Evolutionary conservation across 441 rosid genomes (phyloP).

Genomic region (Capsella rubella): DNA sequence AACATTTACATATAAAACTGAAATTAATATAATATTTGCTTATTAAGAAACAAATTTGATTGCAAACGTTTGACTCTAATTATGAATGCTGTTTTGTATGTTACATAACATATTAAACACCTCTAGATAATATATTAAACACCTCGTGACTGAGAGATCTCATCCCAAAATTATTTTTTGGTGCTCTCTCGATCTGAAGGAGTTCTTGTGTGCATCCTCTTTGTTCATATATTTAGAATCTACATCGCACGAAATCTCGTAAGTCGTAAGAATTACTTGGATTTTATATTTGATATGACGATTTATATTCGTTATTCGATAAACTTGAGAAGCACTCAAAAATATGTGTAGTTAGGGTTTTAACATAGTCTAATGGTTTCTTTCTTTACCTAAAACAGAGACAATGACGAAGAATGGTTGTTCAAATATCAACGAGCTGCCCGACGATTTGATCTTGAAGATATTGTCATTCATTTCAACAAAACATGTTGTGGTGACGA

Average conservation of each 20-base stretch:
- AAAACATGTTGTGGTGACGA: not conserved
- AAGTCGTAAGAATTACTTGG: not conserved
- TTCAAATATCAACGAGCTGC: constrained; percentile 9
- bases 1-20: no score
- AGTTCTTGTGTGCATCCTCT: not conserved
- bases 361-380: not conserved
- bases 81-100: not conserved
- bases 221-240: not conserved
- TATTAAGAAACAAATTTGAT: no score
- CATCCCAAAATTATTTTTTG: not conserved
- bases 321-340: not conserved
- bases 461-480: constrained; percentile 13
- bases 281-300: not conserved
- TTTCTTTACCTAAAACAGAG: not conserved
- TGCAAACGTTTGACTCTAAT: no score
- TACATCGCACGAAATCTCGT: not conserved
- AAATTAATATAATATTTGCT: no score
- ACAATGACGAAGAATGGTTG: not conserved
- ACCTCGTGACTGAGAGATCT: not conserved
- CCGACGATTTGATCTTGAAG: constrained; percentile 1
- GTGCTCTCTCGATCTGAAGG: not conserved
- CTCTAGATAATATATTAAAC: not conserved
- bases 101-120: no score
- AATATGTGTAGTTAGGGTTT: not conserved
- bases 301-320: not conserved